Percentiles rank a stretch among this genome's conserved stretches.
These are phyloP conservation scores for Pseudopyricularia cyperi DNA, from an alignment of 2,329 filamentous ascomycete species.

Conservation along the genomic window DNA sequence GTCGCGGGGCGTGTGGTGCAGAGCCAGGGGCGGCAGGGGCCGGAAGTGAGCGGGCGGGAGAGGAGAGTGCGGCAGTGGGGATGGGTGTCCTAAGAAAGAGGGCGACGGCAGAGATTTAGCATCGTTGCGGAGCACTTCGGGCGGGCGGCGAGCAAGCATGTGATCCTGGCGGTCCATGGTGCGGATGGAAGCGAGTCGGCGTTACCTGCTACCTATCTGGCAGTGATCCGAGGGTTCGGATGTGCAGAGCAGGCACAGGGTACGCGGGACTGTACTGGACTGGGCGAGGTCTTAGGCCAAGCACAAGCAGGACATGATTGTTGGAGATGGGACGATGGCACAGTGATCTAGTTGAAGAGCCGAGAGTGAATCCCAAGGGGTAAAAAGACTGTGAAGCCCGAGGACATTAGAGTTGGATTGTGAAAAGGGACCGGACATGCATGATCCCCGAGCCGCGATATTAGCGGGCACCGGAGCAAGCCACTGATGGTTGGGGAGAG, in stretches of 20 bases:
- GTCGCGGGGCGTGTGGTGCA: conserved; percentile 9
- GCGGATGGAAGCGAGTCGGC: not conserved
- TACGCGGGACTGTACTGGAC: not conserved
- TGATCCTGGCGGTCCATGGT: conserved; percentile 1
- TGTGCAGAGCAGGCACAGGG: not conserved
- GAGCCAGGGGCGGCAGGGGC: not conserved
- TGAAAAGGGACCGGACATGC: not conserved
- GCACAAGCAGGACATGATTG: not conserved
- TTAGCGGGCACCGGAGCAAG: not conserved
- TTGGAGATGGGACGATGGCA: not conserved
- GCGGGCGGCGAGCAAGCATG: not conserved
- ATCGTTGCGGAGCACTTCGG: not conserved
- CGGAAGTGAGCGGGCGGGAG: not conserved
- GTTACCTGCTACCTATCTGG: not conserved
- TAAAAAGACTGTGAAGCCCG: not conserved
- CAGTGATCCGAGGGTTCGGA: not conserved
- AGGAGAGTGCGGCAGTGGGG: not conserved
- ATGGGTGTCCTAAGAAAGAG: not conserved
- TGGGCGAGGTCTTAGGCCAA: not conserved
- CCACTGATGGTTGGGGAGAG: not conserved
- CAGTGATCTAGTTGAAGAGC: not conserved
- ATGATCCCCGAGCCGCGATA: not conserved
- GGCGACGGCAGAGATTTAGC: conserved; percentile 1
- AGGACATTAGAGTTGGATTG: conserved; percentile 1
- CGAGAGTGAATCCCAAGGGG: not conserved